phyloP scores from a whole-genome alignment of 2,329 filamentous ascomycete species.

The Malbranchea zuffiana region DNA sequence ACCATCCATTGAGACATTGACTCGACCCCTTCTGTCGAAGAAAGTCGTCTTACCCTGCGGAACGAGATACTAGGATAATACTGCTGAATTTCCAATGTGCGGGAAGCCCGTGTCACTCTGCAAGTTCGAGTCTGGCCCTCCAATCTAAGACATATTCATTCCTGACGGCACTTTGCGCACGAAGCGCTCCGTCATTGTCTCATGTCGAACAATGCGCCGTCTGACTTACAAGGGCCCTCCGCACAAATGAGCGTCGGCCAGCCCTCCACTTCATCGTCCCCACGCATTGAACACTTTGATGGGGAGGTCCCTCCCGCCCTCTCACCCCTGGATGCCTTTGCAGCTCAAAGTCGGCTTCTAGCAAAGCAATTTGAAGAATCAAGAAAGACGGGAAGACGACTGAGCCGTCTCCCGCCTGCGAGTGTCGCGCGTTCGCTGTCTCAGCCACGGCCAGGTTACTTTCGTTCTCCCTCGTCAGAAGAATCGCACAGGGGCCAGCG shows the following conservation, averaged over 20 bases:
- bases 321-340: slow-evolving; percentile 91
- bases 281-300: slow-evolving; percentile 59
- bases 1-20: too few relatives aligned
- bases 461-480: slow-evolving; percentile 61
- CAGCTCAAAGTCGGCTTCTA: slow-evolving; percentile 76
- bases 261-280: slow-evolving; percentile 41
- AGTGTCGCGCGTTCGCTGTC: slow-evolving; percentile 72
- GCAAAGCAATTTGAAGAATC: slow-evolving; percentile 78
- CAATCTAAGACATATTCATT: too few relatives aligned
- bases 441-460: slow-evolving; percentile 68
- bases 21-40: too few relatives aligned
- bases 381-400: slow-evolving; percentile 59
- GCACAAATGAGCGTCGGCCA: slow-evolving; percentile 3
- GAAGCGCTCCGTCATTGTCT: too few relatives aligned
- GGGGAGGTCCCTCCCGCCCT: slow-evolving; percentile 73
- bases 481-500: slow-evolving; percentile 26
- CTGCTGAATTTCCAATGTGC: too few relatives aligned
- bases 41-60: too few relatives aligned
- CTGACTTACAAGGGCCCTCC: not conserved
- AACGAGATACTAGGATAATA: too few relatives aligned
- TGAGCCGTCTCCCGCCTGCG: slow-evolving; percentile 76
- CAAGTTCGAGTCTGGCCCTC: too few relatives aligned
- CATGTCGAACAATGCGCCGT: slow-evolving; percentile 4
- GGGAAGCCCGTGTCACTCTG: too few relatives aligned
- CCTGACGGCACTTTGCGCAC: too few relatives aligned